A percentile compares a stretch with the other conserved stretches of the same genome.
These are phyloP conservation scores for Oenanthe sinensis DNA, from an alignment of 129 eudicot species.

Conservation along the genomic window DNA sequence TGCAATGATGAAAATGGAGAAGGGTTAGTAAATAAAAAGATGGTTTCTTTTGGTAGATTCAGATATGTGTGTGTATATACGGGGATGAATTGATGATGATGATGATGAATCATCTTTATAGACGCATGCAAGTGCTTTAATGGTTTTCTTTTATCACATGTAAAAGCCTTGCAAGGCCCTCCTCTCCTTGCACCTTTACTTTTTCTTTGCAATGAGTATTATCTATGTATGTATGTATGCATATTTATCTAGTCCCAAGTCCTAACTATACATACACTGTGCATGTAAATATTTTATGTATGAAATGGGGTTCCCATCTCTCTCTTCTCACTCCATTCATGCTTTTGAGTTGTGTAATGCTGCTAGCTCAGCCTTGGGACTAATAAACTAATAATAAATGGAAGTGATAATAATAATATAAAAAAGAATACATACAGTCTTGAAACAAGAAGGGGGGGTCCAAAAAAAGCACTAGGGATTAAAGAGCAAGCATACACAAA, in stretches of 20 bases:
- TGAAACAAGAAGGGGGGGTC: slow-evolving; percentile 4
- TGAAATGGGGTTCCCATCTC: background rate
- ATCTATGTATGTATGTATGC: background rate
- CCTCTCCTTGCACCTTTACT: slow-evolving; percentile 14
- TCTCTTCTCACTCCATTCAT: background rate
- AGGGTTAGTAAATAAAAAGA: slow-evolving; percentile 12
- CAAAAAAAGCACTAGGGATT: slow-evolving; percentile 16
- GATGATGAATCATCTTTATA: slow-evolving; percentile 44
- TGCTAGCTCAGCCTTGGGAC: slow-evolving; percentile 30
- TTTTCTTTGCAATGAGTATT: slow-evolving; percentile 3
- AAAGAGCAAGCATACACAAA: slow-evolving; percentile 27
- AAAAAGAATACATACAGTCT: background rate
- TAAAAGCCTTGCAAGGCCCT: slow-evolving; percentile 25
- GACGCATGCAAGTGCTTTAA: slow-evolving; percentile 50
- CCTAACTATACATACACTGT: background rate
- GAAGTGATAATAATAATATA: background rate
- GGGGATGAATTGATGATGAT: slow-evolving; percentile 18
- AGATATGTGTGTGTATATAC: background rate
- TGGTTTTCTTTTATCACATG: slow-evolving; percentile 48
- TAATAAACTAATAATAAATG: background rate
- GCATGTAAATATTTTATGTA: background rate
- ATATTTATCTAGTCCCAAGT: background rate
- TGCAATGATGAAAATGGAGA: slow-evolving; percentile 1
- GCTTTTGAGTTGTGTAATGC: slow-evolving; percentile 3
- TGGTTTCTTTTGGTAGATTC: slow-evolving; percentile 10